A percentile compares a stretch with the other conserved stretches of the same genome.
phyloP scores from a whole-genome alignment of 2,329 filamentous ascomycete genomes.

The Madurella mycetomatis region DNA sequence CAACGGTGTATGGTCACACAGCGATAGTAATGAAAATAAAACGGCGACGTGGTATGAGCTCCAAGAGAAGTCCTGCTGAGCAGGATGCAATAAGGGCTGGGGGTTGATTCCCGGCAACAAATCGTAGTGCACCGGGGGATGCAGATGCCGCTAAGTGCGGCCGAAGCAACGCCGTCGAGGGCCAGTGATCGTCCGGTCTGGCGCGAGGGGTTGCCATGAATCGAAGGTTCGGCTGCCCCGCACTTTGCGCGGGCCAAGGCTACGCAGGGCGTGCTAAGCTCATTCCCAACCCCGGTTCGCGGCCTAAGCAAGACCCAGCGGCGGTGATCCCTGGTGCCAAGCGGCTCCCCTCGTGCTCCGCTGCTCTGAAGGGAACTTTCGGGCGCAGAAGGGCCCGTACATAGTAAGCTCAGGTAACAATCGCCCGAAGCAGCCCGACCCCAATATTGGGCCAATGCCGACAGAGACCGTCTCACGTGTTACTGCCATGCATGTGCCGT shows the following conservation, averaged over 20 bases:
- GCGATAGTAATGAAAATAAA: no score
- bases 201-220: background rate
- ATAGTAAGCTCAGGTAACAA: no score
- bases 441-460: no score
- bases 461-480: no score
- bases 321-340: no score
- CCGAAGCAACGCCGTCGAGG: slow-evolving; percentile 20
- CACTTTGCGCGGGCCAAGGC: background rate
- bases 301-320: background rate
- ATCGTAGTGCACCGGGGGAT: background rate
- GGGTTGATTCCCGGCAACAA: background rate
- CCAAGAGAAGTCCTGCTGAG: background rate
- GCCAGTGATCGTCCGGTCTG: slow-evolving; percentile 1
- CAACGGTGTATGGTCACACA: no score
- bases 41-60: background rate
- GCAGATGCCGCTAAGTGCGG: slow-evolving; percentile 9
- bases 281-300: background rate
- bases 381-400: no score
- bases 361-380: no score
- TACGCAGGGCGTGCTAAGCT: background rate
- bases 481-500: no score
- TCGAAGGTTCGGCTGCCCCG: background rate
- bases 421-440: no score
- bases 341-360: no score
- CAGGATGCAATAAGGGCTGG: background rate